phyloP scores from a whole-genome alignment of 805 yeast genomes.

The Suhomyces emberorum region DNA sequence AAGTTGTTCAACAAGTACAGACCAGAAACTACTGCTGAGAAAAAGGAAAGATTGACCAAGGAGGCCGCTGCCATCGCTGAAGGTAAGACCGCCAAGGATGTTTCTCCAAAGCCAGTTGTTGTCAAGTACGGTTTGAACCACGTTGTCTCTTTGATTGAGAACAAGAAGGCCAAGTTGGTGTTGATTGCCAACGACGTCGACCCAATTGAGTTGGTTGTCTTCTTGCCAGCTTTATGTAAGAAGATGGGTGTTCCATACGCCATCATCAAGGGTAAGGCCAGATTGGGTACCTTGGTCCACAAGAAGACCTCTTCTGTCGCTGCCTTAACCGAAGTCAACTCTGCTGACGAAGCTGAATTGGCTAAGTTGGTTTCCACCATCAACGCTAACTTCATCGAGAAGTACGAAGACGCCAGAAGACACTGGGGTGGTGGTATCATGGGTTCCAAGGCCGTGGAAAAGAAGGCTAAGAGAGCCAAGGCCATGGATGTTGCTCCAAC shows the following conservation, averaged over 20 bases:
- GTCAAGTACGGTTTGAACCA: constrained; percentile 99
- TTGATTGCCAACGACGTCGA: constrained; percentile 98
- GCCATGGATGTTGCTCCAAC: constrained; percentile 34
- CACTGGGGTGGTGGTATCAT: constrained; percentile 99
- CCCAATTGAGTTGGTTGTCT: constrained; percentile 96
- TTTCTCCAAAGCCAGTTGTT: constrained; percentile 92
- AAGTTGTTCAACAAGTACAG: constrained; percentile 98
- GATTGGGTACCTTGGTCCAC: constrained; percentile 68
- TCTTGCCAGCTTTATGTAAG: constrained; percentile 98
- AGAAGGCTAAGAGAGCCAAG: constrained; percentile 72
- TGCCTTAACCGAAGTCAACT: constrained; percentile 90
- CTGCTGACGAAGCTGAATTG: constrained; percentile 93
- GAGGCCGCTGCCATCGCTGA: constrained; percentile 99
- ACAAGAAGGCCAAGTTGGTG: constrained; percentile 97
- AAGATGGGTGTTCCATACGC: constrained; percentile 94
- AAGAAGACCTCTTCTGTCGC: constrained; percentile 96
- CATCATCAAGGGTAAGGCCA: constrained; percentile 44
- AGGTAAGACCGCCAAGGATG: constrained; percentile 96
- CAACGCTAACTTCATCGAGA: constrained; percentile 88
- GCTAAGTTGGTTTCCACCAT: constrained; percentile 90
- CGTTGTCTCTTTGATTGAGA: constrained; percentile 94
- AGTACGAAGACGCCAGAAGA: constrained; percentile 93
- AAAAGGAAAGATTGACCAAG: constrained; percentile 98
- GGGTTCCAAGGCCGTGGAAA: constrained; percentile 91
- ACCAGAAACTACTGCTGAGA: constrained; percentile 96